phyloP scores from a whole-genome alignment of 306 rosid genomes.

The Cicer bijugum region DNA sequence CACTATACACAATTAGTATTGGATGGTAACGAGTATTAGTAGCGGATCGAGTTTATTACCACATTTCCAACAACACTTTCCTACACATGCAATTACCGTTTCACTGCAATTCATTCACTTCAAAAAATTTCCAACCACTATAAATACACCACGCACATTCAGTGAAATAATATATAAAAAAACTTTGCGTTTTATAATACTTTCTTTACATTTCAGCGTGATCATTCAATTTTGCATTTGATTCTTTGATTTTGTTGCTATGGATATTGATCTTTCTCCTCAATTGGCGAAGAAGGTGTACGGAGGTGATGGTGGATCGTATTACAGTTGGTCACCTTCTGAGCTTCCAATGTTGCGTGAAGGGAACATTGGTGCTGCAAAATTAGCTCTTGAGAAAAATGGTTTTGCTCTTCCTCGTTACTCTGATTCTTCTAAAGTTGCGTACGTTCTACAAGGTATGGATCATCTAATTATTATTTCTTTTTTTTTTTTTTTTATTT shows the following conservation, averaged over 20 bases:
- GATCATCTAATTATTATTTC: not conserved
- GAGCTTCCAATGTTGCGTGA: conserved; percentile 76
- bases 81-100: not conserved
- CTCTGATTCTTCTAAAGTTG: conserved; percentile 78
- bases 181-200: too few relatives aligned
- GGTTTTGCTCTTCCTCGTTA: conserved; percentile 77
- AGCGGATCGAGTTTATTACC: not conserved
- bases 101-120: not conserved
- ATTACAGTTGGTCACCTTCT: conserved; percentile 69
- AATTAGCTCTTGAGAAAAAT: conserved; percentile 70
- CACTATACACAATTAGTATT: not conserved
- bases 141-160: not conserved
- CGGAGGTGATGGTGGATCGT: conserved; percentile 70
- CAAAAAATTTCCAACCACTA: conserved; percentile 2
- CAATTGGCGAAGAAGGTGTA: conserved; percentile 64
- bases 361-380: conserved; percentile 80
- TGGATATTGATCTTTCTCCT: conserved; percentile 83
- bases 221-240: too few relatives aligned
- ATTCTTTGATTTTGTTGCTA: not conserved
- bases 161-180: too few relatives aligned
- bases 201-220: too few relatives aligned
- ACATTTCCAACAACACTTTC: not conserved
- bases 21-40: not conserved
- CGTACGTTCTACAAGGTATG: conserved; percentile 79
- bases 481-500: not conserved